Evolutionary conservation across 345 rosid genomes (phyloP), one percentile per base, ranked within the genome.

Genomic region (Bruguiera gymnorhiza): DNA sequence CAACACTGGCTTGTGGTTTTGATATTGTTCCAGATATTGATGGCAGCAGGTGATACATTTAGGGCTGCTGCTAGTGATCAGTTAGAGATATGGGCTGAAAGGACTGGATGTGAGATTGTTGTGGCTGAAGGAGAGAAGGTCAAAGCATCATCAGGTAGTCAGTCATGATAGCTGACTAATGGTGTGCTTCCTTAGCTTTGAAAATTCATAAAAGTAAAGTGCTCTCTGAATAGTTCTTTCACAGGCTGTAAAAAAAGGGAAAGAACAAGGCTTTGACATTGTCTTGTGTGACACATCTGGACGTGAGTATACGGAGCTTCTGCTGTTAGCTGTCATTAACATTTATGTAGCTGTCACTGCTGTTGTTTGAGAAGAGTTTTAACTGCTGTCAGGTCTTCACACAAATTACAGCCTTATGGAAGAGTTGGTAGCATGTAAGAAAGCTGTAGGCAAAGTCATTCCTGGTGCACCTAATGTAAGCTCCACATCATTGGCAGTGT

Each of bases 41-140:
- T 91, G 87, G 99, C 97, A 36, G 99, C 99, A 70, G 99, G 99
- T 23, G 99, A 95, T 80, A 95, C 99, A 55, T 95, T 89, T 80
- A 88, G 99, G 78, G 97, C 99, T 73, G 99, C 99, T 74, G 91
- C 97, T 62, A 92, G 91, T 75, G 97, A 95, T 78, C 97, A 91
- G 81, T 84, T 95, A 59, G 97, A 94, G 83, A 90, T 95, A 69
- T 90, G 97, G 99, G 97, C 97, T 18, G 93, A 89, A 86, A 87
- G 96, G 80, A 85, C 97, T 21, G 97, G 86, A 50, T 92, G 97
- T 73, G 97, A 89, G 77, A 95, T 92, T 76, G 97, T 88, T 73
- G 81, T 83, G 46, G 97, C 93, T 53, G 89, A 87, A 71, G 68
- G 73, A 71, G 89, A 84, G 70, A 89, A 95, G 26, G 87, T 92